Evolutionary conservation across 257 asterid genomes (phyloP).

Genomic region (Orobanche coerulescens): DNA sequence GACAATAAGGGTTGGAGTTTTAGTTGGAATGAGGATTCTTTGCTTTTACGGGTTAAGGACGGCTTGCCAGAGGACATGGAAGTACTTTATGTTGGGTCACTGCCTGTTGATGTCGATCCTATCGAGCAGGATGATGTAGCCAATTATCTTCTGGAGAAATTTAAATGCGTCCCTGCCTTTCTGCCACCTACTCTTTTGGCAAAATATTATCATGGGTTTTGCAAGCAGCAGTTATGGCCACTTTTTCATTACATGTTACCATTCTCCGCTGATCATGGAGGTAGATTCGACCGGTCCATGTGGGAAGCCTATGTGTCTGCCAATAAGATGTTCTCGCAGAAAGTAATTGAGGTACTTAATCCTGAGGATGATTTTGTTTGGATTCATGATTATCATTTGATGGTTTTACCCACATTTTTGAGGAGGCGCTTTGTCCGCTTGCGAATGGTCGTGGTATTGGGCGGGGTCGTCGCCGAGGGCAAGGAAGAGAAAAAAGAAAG

Average conservation of each 20-base stretch:
- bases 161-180: conserved; percentile 65
- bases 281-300: conserved; percentile 62
- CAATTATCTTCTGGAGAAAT: conserved; percentile 52
- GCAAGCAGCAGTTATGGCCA: conserved; percentile 83
- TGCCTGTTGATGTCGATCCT: conserved; percentile 67
- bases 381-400: conserved; percentile 84
- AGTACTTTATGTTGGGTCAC: conserved; percentile 64
- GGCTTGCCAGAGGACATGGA: conserved; percentile 87
- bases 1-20: conserved; percentile 82
- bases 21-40: conserved; percentile 78
- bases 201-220: conserved; percentile 67
- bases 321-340: conserved; percentile 68
- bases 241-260: conserved; percentile 81
- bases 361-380: conserved; percentile 84
- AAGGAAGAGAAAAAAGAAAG: no score
- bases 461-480: no score
- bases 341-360: conserved; percentile 71
- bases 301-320: conserved; percentile 85
- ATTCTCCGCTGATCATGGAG: conserved; percentile 65
- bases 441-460: no score
- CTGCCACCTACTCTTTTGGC: conserved; percentile 52
- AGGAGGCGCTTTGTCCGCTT: conserved; percentile 68
- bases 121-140: conserved; percentile 76
- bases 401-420: conserved; percentile 82
- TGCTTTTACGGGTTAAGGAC: conserved; percentile 65